Evolutionary conservation across 164 flowering plant species (phyloP), one percentile per base, ranked within the genome.

Genomic region (Cinnamomum micranthum): DNA sequence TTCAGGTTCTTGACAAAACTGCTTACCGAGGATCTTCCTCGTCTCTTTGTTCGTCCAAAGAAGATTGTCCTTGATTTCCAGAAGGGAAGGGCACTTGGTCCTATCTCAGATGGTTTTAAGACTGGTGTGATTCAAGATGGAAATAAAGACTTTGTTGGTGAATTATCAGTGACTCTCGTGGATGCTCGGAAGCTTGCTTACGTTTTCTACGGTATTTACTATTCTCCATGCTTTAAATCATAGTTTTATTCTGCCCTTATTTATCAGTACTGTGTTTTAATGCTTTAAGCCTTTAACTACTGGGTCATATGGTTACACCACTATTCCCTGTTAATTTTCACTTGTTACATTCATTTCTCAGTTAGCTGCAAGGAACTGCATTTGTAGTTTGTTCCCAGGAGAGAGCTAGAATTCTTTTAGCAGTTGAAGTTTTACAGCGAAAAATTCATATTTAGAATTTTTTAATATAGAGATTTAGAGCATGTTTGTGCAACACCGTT

Each of bases 21-120:
- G 76, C 92, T 95, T 50, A 95, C 99, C n/a, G 91, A 84, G 85
- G 99, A 95, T 87, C 84, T 93, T 80, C 99, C 99, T 80, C 86
- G 83, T 70, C 81, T 95, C 51, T 95, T 95, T 86, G 99, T 95
- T 20, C 95, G 98, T 52, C 99, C 97, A 24, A 93, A 87, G 80
- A 95, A 92, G 85, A 93, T 90, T 71, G 98, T 95, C 67, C 80
- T 95, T 50, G 99, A 95, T 82, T 93, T 95, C 74, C 92, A 93
- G 79, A 92, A 93, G 76, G 95, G 92, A 70, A 83, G 87, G 80
- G 91, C 97, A 71, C 96, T 93, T 75, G 99, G 98, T 66, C 96
- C 92, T 75, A 77, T 89, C 71, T 71, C 85, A 69, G 83, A 75
- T 84, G 88, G 88, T 79, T 72, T 86, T 31, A 86, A 79, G 84